Conservation (phyloP, 169 alveolate genomes). For the Condylostoma magnum region DNA sequence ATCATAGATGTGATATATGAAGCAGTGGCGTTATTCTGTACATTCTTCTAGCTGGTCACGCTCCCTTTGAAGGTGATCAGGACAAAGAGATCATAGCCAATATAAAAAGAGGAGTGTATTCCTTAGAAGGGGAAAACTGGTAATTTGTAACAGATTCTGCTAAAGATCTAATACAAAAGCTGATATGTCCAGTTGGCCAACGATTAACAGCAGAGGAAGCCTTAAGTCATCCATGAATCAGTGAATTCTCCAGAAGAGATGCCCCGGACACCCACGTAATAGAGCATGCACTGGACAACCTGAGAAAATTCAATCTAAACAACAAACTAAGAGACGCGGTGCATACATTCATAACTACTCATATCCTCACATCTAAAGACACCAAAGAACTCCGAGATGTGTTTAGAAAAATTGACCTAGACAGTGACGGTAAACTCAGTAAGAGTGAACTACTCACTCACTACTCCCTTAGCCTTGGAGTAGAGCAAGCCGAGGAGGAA, state of each 20-base stretch:
- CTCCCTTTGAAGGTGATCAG: constrained; percentile 44
- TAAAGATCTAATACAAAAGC: constrained; percentile 6
- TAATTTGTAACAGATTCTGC: constrained; percentile 24
- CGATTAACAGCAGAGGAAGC: constrained; percentile 17
- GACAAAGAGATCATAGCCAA: constrained; percentile 16
- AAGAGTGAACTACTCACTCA: constrained; percentile 57
- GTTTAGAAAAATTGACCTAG: constrained; percentile 54
- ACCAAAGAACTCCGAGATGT: constrained; percentile 47
- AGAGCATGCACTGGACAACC: constrained; percentile 30
- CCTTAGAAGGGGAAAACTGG: constrained; percentile 7
- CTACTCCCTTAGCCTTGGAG: constrained; percentile 42
- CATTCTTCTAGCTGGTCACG: constrained; percentile 51
- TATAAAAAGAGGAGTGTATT: constrained; percentile 15
- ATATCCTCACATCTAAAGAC: constrained; percentile 44
- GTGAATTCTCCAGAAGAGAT: too few relatives aligned
- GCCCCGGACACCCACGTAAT: not conserved
- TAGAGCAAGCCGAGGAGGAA: constrained; percentile 59
- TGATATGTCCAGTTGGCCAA: not conserved
- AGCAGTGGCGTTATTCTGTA: constrained; percentile 59
- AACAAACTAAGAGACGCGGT: constrained; percentile 60
- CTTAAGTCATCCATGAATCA: not conserved
- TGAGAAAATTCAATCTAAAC: constrained; percentile 37
- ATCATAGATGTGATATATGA: constrained; percentile 65
- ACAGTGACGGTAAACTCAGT: constrained; percentile 74
- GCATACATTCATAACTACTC: constrained; percentile 57